Base-by-base conservation (phyloP, 2,329 filamentous ascomycete species). In the Rhinocladiella similis region DNA sequence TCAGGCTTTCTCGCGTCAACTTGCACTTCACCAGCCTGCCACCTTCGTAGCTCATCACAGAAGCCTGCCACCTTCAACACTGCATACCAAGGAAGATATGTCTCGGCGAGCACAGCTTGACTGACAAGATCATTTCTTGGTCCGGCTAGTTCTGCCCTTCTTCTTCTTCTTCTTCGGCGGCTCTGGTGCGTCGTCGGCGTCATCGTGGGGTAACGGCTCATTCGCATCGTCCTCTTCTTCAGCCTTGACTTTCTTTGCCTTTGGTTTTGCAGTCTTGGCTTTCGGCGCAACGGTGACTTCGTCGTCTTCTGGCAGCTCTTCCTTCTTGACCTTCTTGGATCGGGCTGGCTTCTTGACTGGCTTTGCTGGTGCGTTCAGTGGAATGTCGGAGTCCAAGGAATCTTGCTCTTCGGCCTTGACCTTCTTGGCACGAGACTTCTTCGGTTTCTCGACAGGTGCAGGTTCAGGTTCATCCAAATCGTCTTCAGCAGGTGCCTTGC, bases 301-400 rank as follows among this genome's bases (percentile, higher is more conserved):
- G 73, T 76, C 50, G 82, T 75, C 22, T 75, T 73, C 57, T 76
- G 20, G 12, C 43, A 72, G 71, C 83, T 82, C 50, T 45, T 67
- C 65, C 14, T 64, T 60, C 22, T 67, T 46, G 38, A 61, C 59
- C 38, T 68, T 61, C 56, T 64, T 65, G 3, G 52, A 10, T 43
- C 38, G 47, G 10, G 12, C 20, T 16, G n/a, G 36, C 46, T 54
- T 54, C 48, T 50, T 41, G 1, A 9, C 45, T 22, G 46, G 42
- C 12, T 25, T 13, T 27, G 56, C 38, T 66, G 68, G 69, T 20
- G 68, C 55, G 43, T 54, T 54, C 22, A 52, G 12, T 5, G 48
- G 45, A 39, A 50, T 41, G 22, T 56, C 53, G 13, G 54, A 36
- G 12, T 38, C 38, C n/a, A 43, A 20, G 14, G 53, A 43, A 10